These are phyloP conservation scores for Cordyceps pruinosa DNA, from an alignment of 2,329 filamentous ascomycete genomes.

Conservation along the genomic window DNA sequence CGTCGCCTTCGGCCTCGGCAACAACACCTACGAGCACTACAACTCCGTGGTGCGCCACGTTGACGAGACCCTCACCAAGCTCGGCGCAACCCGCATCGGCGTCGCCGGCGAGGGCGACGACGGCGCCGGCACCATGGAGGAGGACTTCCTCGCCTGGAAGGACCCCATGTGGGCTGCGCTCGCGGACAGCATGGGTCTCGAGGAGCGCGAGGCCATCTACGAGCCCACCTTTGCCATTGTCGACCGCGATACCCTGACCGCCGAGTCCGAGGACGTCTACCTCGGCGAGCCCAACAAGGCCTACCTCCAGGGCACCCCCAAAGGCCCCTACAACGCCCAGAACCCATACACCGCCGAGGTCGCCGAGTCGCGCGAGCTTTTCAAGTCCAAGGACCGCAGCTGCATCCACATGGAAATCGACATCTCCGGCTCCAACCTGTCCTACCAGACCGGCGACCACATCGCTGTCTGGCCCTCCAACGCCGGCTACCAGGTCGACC, in stretches of 20 bases:
- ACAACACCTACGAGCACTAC: conserved; percentile 99
- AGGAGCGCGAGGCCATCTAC: conserved; percentile 94
- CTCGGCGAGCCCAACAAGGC: conserved; percentile 94
- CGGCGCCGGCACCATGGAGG: conserved; percentile 97
- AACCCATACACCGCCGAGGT: conserved; percentile 97
- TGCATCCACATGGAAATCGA: conserved; percentile 96
- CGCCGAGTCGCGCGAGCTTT: conserved; percentile 81
- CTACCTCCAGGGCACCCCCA: conserved; percentile 77
- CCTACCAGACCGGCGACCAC: conserved; percentile 95
- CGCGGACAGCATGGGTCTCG: conserved; percentile 73
- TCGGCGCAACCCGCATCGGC: conserved; percentile 80
- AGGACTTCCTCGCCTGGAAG: conserved; percentile 98
- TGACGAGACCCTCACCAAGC: conserved; percentile 69
- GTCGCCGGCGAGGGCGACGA: conserved; percentile 92
- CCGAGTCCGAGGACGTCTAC: conserved; percentile 77
- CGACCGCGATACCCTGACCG: conserved; percentile 65
- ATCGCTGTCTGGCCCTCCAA: conserved; percentile 97
- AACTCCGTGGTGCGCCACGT: conserved; percentile 97
- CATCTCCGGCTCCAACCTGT: conserved; percentile 79
- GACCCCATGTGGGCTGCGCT: conserved; percentile 96
- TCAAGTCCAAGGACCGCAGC: conserved; percentile 83
- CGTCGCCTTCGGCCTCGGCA: conserved; percentile 91
- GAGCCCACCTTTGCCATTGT: conserved; percentile 84
- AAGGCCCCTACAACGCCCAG: conserved; percentile 90
- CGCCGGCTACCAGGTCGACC: conserved; percentile 82